Percentiles rank a stretch among this genome's conserved stretches.
These are phyloP conservation scores for Phytophthora aleatoria DNA, from an alignment of 352 stramenopile species.

Conservation along the genomic window DNA sequence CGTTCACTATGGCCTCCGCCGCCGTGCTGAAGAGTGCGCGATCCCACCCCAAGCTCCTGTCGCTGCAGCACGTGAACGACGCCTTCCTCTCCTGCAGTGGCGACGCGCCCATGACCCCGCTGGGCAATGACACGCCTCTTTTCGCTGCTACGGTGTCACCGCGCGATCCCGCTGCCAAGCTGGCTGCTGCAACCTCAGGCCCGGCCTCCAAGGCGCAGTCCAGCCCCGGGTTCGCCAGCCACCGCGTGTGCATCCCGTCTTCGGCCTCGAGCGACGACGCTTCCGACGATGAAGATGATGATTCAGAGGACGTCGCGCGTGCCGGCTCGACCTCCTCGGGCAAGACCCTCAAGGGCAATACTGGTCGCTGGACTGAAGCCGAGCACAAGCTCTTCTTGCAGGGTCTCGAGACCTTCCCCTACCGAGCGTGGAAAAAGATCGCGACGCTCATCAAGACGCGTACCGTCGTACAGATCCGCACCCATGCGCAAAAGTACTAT, in stretches of 20 bases:
- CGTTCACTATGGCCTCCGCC: slow-evolving; percentile 46
- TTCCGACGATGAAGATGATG: slow-evolving; percentile 44
- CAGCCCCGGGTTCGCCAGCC: slow-evolving; percentile 26
- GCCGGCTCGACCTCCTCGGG: slow-evolving; percentile 3
- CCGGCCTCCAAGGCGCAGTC: slow-evolving; percentile 16
- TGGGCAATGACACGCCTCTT: slow-evolving; percentile 33
- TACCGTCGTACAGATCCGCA: slow-evolving; percentile 91
- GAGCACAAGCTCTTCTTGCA: slow-evolving; percentile 91
- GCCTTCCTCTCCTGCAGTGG: slow-evolving; percentile 34
- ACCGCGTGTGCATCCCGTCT: slow-evolving; percentile 34
- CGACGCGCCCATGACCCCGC: slow-evolving; percentile 51
- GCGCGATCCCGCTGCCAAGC: slow-evolving; percentile 56
- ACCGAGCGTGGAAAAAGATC: slow-evolving; percentile 93
- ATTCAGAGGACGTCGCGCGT: slow-evolving; percentile 19
- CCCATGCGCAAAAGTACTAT: slow-evolving; percentile 90
- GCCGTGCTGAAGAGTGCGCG: slow-evolving; percentile 39
- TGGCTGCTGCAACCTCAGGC: slow-evolving; percentile 28
- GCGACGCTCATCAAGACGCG: slow-evolving; percentile 93
- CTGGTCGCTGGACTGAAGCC: slow-evolving; percentile 83
- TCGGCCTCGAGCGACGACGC: slow-evolving; percentile 33
- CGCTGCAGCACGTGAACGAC: slow-evolving; percentile 50
- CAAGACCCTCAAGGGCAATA: slow-evolving; percentile 72
- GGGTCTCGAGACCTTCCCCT: slow-evolving; percentile 84
- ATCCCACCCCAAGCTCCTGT: slow-evolving; percentile 53
- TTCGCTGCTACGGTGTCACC: slow-evolving; percentile 52